Evolutionary conservation across 352 stramenopile species (phyloP).

Genomic region (Thraustotheca clavata): DNA sequence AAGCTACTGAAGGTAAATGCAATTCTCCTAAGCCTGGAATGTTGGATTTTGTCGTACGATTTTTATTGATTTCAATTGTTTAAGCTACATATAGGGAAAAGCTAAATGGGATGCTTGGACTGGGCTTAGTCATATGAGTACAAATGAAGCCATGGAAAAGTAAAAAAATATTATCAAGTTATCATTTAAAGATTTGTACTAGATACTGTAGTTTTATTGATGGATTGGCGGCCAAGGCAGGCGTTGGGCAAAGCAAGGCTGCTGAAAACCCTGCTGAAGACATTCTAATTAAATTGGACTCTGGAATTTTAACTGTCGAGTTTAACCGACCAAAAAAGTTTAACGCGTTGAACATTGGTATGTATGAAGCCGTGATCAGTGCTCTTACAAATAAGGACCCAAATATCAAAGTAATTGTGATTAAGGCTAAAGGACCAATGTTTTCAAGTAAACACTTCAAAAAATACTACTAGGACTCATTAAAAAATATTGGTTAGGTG

Average conservation of each 20-base stretch:
- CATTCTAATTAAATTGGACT: slow-evolving; percentile 23
- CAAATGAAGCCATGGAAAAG: slow-evolving; percentile 56
- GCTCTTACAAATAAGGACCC: slow-evolving; percentile 60
- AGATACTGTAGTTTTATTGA: slow-evolving; percentile 69
- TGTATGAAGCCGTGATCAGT: slow-evolving; percentile 75
- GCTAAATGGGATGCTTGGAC: slow-evolving; percentile 80
- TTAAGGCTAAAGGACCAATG: slow-evolving; percentile 78
- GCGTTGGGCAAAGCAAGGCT: slow-evolving; percentile 24
- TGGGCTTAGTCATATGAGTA: slow-evolving; percentile 50
- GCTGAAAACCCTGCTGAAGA: background rate
- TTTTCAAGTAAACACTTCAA: slow-evolving; percentile 53
- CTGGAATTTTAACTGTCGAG: slow-evolving; percentile 64
- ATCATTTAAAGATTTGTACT: slow-evolving; percentile 16
- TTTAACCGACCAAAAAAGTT: slow-evolving; percentile 73
- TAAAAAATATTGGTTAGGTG: slow-evolving; percentile 22
- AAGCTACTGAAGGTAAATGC: slow-evolving; percentile 53
- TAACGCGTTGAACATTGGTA: slow-evolving; percentile 79
- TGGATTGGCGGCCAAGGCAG: slow-evolving; percentile 39
- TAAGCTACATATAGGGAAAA: slow-evolving; percentile 28
- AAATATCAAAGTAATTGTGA: slow-evolving; percentile 69
- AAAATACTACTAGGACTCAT: background rate
- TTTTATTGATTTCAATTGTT: background rate
- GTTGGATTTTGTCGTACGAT: slow-evolving; percentile 68
- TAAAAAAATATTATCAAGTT: slow-evolving; percentile 8
- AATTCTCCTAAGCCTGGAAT: slow-evolving; percentile 56